Evolutionary conservation across 352 stramenopile species (phyloP).

Genomic region (Phytophthora tubulina): DNA sequence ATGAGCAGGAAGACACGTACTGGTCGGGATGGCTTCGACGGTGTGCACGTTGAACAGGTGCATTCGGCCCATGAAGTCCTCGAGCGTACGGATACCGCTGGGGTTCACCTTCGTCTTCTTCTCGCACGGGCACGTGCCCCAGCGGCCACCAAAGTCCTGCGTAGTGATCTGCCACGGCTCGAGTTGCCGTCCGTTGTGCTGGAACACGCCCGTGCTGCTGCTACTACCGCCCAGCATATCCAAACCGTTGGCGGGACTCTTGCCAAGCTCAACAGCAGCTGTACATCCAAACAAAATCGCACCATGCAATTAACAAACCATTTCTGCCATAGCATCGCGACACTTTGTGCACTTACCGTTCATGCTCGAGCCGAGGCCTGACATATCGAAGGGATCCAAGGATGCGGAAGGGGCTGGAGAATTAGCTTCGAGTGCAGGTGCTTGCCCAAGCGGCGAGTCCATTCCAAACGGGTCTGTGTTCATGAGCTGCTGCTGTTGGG

Average conservation of each 20-base stretch:
- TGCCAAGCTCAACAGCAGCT: conserved; percentile 59
- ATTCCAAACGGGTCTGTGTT: conserved; percentile 77
- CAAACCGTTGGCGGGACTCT: conserved; percentile 40
- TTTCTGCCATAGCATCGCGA: neutral
- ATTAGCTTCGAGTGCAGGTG: conserved; percentile 40
- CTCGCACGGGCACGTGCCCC: conserved; percentile 84
- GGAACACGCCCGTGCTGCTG: conserved; percentile 55
- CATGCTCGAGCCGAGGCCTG: conserved; percentile 69
- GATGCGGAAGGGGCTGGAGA: conserved; percentile 42
- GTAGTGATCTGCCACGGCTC: conserved; percentile 90
- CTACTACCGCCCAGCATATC: conserved; percentile 47
- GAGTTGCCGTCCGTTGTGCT: conserved; percentile 83
- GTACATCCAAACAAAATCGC: conserved; percentile 22
- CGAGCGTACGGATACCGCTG: conserved; percentile 80
- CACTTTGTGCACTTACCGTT: conserved; percentile 56
- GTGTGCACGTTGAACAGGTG: conserved; percentile 84
- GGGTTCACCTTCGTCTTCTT: conserved; percentile 89
- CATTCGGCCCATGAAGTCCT: conserved; percentile 87
- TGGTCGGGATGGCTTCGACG: conserved; percentile 86
- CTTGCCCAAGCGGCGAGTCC: conserved; percentile 45
- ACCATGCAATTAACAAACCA: conserved; percentile 10
- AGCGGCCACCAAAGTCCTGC: conserved; percentile 87
- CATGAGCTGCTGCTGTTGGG: conserved; percentile 45
- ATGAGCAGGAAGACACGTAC: conserved; percentile 58
- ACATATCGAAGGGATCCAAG: conserved; percentile 83